Percentiles rank a stretch among this genome's conserved stretches.
Conservation (phyloP, 306 rosid species). For the Clitoria ternatea region DNA sequence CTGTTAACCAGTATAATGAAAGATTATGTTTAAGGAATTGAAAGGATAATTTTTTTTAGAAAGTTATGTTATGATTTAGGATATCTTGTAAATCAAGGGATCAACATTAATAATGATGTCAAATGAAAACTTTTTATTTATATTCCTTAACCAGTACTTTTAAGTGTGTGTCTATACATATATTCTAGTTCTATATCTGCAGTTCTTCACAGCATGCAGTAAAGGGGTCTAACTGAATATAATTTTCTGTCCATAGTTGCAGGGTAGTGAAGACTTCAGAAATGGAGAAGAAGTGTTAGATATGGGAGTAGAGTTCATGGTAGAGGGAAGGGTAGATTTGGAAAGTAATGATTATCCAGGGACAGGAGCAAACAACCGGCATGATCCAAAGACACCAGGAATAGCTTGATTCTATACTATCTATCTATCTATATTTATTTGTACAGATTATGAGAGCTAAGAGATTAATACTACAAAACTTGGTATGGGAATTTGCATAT, state of each 20-base stretch:
- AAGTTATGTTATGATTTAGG: too few species aligned
- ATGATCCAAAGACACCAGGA: slow-evolving; percentile 57
- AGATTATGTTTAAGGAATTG: too few species aligned
- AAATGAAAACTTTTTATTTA: too few species aligned
- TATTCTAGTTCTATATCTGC: too few species aligned
- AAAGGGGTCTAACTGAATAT: neutral
- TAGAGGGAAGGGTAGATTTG: slow-evolving; percentile 43
- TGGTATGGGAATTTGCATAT: neutral
- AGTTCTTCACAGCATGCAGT: too few species aligned
- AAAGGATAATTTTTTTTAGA: too few species aligned
- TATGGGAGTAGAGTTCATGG: slow-evolving; percentile 22
- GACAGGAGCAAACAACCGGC: slow-evolving; percentile 60
- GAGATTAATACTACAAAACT: neutral
- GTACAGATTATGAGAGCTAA: neutral
- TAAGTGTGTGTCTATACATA: too few species aligned
- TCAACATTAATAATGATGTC: too few species aligned
- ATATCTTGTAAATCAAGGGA: too few species aligned
- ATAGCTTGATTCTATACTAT: slow-evolving; percentile 10
- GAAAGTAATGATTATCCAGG: slow-evolving; percentile 59
- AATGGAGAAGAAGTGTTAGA: slow-evolving; percentile 25
- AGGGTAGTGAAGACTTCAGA: slow-evolving; percentile 28
- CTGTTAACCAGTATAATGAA: too few species aligned
- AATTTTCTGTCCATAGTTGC: neutral
- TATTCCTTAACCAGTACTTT: too few species aligned
- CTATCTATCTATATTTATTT: neutral